phyloP scores from a whole-genome alignment of 768 basidiomycete genomes.

The Phlegmacium glaucopus region DNA sequence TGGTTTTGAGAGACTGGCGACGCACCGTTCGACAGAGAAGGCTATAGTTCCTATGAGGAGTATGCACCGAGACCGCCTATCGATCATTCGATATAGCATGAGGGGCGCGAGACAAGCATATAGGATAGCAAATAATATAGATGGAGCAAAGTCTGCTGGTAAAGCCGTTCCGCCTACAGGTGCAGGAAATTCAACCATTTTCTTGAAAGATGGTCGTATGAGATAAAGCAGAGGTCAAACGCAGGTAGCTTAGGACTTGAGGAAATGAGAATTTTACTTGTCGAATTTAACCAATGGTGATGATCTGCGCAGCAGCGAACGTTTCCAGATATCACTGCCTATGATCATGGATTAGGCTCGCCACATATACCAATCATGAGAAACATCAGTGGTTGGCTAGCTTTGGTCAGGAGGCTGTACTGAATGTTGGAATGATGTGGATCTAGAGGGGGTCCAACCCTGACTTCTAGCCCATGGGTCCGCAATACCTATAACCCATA shows the following conservation, averaged over 20 bases:
- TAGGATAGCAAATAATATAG: constrained; percentile 37
- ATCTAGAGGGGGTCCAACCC: no score
- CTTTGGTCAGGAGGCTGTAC: no score
- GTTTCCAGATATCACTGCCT: not conserved
- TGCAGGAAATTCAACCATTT: constrained; percentile 33
- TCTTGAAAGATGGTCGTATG: not conserved
- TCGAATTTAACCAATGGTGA: not conserved
- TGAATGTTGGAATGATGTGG: no score
- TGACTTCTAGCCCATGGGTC: no score
- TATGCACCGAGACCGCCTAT: constrained; percentile 31
- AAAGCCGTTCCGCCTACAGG: constrained; percentile 41
- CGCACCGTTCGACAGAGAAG: constrained; percentile 37
- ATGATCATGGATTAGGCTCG: constrained; percentile 10
- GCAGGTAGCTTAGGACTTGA: not conserved
- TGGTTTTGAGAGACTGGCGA: not conserved
- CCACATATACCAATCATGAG: constrained; percentile 17
- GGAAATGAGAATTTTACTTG: constrained; percentile 9
- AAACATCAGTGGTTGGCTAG: no score
- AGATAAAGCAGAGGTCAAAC: not conserved
- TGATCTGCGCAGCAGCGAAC: no score
- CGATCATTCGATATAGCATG: constrained; percentile 28
- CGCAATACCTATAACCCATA: no score
- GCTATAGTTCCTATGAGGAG: constrained; percentile 30
- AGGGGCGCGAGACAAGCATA: constrained; percentile 36
- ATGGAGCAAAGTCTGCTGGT: constrained; percentile 38